Evolutionary conservation across 352 stramenopile genomes (phyloP).

Genomic region (Detonula confervacea): DNA sequence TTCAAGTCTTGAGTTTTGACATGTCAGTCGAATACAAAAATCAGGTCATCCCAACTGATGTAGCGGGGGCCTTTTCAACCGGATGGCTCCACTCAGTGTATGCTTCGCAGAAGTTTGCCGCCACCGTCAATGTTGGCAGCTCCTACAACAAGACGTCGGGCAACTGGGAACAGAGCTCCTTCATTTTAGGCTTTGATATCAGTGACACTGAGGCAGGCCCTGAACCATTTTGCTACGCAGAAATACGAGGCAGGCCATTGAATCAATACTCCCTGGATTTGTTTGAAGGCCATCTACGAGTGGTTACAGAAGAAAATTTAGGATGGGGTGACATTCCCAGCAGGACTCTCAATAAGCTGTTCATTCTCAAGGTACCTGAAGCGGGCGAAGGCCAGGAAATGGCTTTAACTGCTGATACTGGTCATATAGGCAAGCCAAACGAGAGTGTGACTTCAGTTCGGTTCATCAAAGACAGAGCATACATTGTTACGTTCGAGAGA

Average conservation of each 20-base stretch:
- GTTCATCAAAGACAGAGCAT: conserved; percentile 63
- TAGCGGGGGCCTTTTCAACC: conserved; percentile 36
- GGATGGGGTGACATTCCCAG: too few species aligned
- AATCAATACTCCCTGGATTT: conserved; percentile 70
- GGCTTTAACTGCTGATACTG: conserved; percentile 48
- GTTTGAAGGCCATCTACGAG: conserved; percentile 59
- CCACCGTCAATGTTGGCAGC: conserved; percentile 51
- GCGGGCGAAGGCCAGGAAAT: conserved; percentile 31
- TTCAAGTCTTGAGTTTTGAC: conserved; percentile 49
- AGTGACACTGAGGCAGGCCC: conserved; percentile 32
- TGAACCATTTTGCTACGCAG: conserved; percentile 43
- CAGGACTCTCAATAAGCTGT: conserved; percentile 66
- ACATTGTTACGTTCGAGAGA: conserved; percentile 71
- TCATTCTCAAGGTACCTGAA: conserved; percentile 56
- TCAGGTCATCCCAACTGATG: conserved; percentile 32
- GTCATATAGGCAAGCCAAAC: conserved; percentile 65
- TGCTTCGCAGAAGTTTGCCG: conserved; percentile 50
- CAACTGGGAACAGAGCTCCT: conserved; percentile 56
- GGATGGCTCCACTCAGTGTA: conserved; percentile 60
- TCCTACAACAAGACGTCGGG: conserved; percentile 40
- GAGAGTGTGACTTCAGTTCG: conserved; percentile 59
- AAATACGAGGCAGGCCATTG: conserved; percentile 58
- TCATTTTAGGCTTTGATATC: conserved; percentile 66
- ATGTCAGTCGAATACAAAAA: conserved; percentile 26
- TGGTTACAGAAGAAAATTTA: conserved; percentile 66